phyloP scores from a whole-genome alignment of 306 rosid species.

The Abrus pulchellus region DNA sequence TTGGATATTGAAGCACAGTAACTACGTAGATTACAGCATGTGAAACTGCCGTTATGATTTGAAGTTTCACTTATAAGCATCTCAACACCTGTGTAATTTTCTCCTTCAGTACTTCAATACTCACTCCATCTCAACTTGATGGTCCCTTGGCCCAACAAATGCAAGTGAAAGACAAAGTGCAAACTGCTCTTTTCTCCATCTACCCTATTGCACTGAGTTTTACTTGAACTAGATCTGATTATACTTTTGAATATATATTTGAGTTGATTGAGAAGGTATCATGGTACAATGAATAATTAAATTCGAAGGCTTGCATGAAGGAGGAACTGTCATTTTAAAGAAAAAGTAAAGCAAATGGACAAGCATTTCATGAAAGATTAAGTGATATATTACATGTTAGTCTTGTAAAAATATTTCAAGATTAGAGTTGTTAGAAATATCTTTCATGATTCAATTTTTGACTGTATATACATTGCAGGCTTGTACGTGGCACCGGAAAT shows the following conservation, averaged over 20 bases:
- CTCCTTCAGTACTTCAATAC: constrained; percentile 14
- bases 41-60: constrained; percentile 26
- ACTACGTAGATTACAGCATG: neutral
- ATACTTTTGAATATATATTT: no score
- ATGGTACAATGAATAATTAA: no score
- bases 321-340: neutral
- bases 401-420: constrained; percentile 8
- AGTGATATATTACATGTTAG: constrained; percentile 24
- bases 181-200: constrained; percentile 8
- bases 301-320: neutral
- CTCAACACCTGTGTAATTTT: constrained; percentile 3
- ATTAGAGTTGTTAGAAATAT: constrained; percentile 32
- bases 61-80: constrained; percentile 12
- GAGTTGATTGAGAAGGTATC: no score
- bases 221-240: neutral
- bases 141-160: constrained; percentile 30
- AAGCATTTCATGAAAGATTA: constrained; percentile 33
- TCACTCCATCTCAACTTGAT: neutral
- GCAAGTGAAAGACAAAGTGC: constrained; percentile 32
- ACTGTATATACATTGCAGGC: constrained; percentile 60
- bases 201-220: constrained; percentile 5
- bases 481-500: constrained; percentile 91
- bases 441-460: constrained; percentile 31
- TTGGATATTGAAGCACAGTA: neutral
- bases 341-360: constrained; percentile 17